Evolutionary conservation across 192 early-diverging fungal genomes (phyloP), one percentile per base, ranked within the genome.

Genomic region (Piromyces sp.): DNA sequence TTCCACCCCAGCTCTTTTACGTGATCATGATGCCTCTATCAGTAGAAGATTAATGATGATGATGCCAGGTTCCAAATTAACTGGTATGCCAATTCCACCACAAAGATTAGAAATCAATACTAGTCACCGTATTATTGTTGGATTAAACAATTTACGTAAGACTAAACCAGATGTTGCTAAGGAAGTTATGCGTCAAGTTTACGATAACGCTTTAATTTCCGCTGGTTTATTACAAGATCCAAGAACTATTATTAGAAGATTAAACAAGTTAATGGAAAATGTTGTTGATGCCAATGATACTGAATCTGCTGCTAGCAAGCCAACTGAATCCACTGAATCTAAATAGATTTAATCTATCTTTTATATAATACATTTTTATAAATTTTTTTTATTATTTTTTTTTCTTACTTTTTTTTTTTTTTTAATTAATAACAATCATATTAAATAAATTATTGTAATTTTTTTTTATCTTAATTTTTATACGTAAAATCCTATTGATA

Each of bases 61-160:
- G 88, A 89, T 90, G 89, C 87, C 86, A 80, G 87, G 89, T 5
- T 89, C 89, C 9, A 89, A 88, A 79, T 81, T 86, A 81, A 88
- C 87, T 13, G 84, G 87, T 68, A 80, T 89, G 14, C 93, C 91
- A 29, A 83, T 91, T 58, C 86, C 90, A 28, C 93, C 93, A 3
- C 90, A 91, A 79, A 90, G 84, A 30, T 84, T 95, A n/a, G 93
- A 95, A 84, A 93, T 95, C 83, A 94, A 95, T 79, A 84, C 90
- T 19, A 88, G 89, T 80, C 91, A 94, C 82, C 86, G 92, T 1
- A 88, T 95, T 29, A 92, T 95, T 86, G 86, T 85, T 79, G 92
- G 93, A 37, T 83, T 95, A 31, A 91, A 87, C 85, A 80, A 83
- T 22, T 86, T 94, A 79, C 90, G 89, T 85, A 81, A 84, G 80